Conservation (phyloP, 306 rosid species). For the Rubus idaeus region DNA sequence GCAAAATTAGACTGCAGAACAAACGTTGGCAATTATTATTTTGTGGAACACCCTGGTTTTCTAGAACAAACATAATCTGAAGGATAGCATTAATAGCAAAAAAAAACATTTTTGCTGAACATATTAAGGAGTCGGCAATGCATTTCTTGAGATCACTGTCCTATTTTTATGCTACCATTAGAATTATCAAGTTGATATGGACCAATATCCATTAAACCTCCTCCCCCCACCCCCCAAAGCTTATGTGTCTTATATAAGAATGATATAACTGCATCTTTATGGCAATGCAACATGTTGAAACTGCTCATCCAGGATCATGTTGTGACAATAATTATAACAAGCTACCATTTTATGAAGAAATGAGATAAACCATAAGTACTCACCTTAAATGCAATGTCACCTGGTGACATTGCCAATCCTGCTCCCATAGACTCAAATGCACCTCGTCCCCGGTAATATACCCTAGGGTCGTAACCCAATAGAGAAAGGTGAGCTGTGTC, state of each 20-base stretch:
- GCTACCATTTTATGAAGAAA: not conserved
- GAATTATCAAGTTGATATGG: not conserved
- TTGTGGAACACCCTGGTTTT: slow-evolving; percentile 3
- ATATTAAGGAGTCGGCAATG: too few relatives aligned
- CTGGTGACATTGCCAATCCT: slow-evolving; percentile 97
- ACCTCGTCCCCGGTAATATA: slow-evolving; percentile 91
- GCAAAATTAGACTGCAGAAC: slow-evolving; percentile 83
- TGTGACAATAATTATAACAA: not conserved
- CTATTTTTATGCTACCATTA: not conserved
- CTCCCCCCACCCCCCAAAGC: not conserved
- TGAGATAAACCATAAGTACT: slow-evolving; percentile 3
- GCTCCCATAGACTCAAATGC: slow-evolving; percentile 99
- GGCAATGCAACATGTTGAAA: not conserved
- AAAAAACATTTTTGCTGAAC: not conserved
- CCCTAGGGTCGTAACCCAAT: slow-evolving; percentile 84
- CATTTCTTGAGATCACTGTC: too few relatives aligned
- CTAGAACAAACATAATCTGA: not conserved
- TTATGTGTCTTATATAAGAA: not conserved
- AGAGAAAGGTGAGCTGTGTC: slow-evolving; percentile 98
- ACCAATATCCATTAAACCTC: not conserved
- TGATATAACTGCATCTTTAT: not conserved
- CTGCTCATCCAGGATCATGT: not conserved
- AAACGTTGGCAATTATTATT: slow-evolving; percentile 23
- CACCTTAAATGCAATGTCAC: slow-evolving; percentile 96
- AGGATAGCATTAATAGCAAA: not conserved